phyloP scores from a whole-genome alignment of 177 flowering plant genomes.

The Vitis hybrid region DNA sequence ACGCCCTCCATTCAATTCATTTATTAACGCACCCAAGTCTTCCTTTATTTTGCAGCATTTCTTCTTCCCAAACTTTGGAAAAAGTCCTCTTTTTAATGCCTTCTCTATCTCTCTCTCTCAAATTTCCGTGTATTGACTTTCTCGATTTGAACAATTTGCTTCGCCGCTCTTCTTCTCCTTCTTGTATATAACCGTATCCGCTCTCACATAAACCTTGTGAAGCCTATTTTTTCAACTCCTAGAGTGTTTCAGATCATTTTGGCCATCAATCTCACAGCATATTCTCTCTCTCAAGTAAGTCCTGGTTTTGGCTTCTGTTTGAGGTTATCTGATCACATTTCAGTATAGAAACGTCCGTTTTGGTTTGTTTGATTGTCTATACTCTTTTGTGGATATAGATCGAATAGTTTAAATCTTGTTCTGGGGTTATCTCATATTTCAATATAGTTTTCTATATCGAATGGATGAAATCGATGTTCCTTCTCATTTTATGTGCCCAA shows the following conservation, averaged over 20 bases:
- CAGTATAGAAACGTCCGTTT: too few species aligned
- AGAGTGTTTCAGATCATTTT: too few species aligned
- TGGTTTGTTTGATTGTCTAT: too few species aligned
- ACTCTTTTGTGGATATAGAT: too few species aligned
- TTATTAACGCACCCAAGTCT: background rate
- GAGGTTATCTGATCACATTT: background rate
- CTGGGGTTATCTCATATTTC: too few species aligned
- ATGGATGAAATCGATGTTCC: constrained; percentile 67
- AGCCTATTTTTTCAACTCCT: background rate
- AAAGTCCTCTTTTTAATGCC: constrained; percentile 8
- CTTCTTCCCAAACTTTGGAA: constrained; percentile 22
- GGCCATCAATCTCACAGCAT: too few species aligned
- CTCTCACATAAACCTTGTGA: background rate
- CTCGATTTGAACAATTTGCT: constrained; percentile 8
- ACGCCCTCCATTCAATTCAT: background rate
- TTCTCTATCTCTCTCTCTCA: background rate
- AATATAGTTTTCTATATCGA: background rate
- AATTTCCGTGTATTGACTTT: constrained; percentile 39
- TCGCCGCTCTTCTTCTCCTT: too few species aligned
- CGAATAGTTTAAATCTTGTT: too few species aligned
- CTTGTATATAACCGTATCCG: background rate
- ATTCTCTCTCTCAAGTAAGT: background rate
- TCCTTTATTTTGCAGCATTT: background rate
- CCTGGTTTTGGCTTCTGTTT: background rate
- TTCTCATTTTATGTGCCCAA: constrained; percentile 74